These are phyloP conservation scores for Boletus calvinii DNA, from an alignment of 1,284 basidiomycete species.

Conservation along the genomic window DNA sequence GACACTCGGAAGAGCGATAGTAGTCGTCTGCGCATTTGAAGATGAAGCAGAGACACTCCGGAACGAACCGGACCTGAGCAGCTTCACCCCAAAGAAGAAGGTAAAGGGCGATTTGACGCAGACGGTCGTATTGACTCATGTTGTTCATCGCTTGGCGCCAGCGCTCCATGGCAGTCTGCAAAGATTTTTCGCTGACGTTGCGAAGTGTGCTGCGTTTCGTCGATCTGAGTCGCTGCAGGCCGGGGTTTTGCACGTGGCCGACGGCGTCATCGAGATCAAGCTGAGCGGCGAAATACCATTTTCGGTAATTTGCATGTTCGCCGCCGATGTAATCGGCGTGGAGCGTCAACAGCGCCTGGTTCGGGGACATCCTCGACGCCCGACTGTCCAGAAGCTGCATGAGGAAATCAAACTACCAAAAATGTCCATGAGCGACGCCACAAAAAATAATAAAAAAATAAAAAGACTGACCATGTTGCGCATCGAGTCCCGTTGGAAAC, in stretches of 20 bases:
- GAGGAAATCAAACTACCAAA: constrained; percentile 84
- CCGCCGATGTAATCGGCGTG: constrained; percentile 99
- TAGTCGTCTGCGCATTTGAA: constrained; percentile 99
- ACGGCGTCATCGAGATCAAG: constrained; percentile 98
- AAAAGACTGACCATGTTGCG: constrained; percentile 72
- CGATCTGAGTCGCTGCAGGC: constrained; percentile 80
- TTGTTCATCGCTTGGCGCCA: constrained; percentile 99
- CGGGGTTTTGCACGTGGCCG: constrained; percentile 89
- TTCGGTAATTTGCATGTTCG: constrained; percentile 94
- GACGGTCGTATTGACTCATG: constrained; percentile 98
- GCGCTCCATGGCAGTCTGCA: constrained; percentile 84
- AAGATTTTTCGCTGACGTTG: constrained; percentile 72
- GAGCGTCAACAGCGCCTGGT: constrained; percentile 91
- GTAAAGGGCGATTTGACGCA: constrained; percentile 95
- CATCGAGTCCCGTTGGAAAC: constrained; percentile 93
- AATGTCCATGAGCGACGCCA: constrained; percentile 4
- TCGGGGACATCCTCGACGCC: constrained; percentile 96
- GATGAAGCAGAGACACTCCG: constrained; percentile 97
- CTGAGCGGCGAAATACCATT: constrained; percentile 99
- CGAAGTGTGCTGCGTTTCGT: constrained; percentile 44
- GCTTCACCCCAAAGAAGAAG: constrained; percentile 98
- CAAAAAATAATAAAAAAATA: constrained; percentile 3
- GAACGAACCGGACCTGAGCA: constrained; percentile 97
- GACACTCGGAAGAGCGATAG: constrained; percentile 98
- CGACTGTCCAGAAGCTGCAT: constrained; percentile 98